Evolutionary conservation across 768 basidiomycete species (phyloP).

Genomic region (Tremella fuciformis): DNA sequence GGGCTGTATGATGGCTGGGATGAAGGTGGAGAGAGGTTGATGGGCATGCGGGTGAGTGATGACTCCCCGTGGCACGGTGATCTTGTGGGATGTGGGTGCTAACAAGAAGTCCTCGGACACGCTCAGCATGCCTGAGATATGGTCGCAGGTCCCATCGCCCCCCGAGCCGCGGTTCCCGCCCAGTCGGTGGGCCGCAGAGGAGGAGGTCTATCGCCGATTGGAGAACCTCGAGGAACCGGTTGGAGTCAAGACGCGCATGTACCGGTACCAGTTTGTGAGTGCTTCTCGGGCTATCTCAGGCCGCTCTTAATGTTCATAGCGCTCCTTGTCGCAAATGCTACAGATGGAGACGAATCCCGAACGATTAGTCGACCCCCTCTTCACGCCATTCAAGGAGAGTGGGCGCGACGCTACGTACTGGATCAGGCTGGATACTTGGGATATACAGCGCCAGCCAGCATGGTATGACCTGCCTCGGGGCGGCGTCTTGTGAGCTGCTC

Average conservation of each 20-base stretch:
- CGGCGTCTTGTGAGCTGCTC: constrained; percentile 38
- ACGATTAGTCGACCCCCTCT: constrained; percentile 31
- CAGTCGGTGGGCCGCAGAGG: constrained; percentile 7
- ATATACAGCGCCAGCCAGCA: constrained; percentile 34
- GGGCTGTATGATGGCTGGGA: too few species aligned
- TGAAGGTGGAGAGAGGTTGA: too few species aligned
- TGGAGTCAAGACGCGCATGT: constrained; percentile 27
- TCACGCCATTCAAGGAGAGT: constrained; percentile 29
- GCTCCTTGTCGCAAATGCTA: constrained; percentile 36
- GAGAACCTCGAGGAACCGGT: constrained; percentile 16
- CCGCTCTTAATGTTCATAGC: constrained; percentile 13
- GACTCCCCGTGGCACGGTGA: too few species aligned
- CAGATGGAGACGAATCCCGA: constrained; percentile 38
- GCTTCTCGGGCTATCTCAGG: background rate
- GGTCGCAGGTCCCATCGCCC: constrained; percentile 35
- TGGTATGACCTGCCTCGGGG: constrained; percentile 44
- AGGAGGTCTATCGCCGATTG: constrained; percentile 20
- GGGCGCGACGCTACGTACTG: constrained; percentile 29
- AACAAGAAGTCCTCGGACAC: constrained; percentile 8
- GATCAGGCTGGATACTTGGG: constrained; percentile 33
- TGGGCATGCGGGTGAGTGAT: too few species aligned
- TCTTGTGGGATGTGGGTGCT: too few species aligned
- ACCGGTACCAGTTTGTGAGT: constrained; percentile 36
- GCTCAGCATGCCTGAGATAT: constrained; percentile 29
- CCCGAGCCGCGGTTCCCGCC: constrained; percentile 10